Evolutionary conservation across 768 basidiomycete genomes (phyloP).

Genomic region (Russula sp.): DNA sequence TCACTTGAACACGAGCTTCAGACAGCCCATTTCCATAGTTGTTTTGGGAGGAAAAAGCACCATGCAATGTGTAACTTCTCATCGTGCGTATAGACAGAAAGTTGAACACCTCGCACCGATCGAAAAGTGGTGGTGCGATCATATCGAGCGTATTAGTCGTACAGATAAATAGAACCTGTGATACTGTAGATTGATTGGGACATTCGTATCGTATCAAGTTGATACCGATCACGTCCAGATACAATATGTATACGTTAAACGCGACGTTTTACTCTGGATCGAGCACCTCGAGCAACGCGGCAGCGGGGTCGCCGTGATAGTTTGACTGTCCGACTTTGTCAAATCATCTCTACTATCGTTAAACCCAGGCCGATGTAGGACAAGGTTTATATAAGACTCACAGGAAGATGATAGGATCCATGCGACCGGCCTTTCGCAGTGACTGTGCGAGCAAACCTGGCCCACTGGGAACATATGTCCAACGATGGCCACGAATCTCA

Average conservation of each 20-base stretch:
- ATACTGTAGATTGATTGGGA: constrained; percentile 84
- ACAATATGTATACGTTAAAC: constrained; percentile 52
- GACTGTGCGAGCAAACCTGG: constrained; percentile 86
- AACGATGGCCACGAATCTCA: constrained; percentile 67
- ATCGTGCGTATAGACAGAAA: constrained; percentile 82
- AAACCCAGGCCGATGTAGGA: constrained; percentile 5
- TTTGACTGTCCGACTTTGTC: constrained; percentile 87
- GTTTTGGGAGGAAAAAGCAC: constrained; percentile 86
- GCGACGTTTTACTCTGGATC: constrained; percentile 92
- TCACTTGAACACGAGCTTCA: constrained; percentile 56
- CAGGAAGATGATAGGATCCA: constrained; percentile 78
- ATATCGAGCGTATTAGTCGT: constrained; percentile 90
- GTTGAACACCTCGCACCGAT: constrained; percentile 85
- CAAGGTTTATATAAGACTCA: constrained; percentile 41
- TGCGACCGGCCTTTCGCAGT: constrained; percentile 74
- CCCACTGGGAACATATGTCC: constrained; percentile 90
- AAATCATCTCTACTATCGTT: constrained; percentile 62
- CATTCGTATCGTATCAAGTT: constrained; percentile 31
- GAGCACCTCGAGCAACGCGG: constrained; percentile 86
- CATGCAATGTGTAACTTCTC: constrained; percentile 91
- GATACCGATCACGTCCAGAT: background rate
- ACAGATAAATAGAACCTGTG: constrained; percentile 90
- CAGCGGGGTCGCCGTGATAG: constrained; percentile 89
- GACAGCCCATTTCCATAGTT: constrained; percentile 77
- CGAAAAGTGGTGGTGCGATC: constrained; percentile 81